phyloP scores from a whole-genome alignment of 768 basidiomycete genomes.

The Trametopsis cervina region DNA sequence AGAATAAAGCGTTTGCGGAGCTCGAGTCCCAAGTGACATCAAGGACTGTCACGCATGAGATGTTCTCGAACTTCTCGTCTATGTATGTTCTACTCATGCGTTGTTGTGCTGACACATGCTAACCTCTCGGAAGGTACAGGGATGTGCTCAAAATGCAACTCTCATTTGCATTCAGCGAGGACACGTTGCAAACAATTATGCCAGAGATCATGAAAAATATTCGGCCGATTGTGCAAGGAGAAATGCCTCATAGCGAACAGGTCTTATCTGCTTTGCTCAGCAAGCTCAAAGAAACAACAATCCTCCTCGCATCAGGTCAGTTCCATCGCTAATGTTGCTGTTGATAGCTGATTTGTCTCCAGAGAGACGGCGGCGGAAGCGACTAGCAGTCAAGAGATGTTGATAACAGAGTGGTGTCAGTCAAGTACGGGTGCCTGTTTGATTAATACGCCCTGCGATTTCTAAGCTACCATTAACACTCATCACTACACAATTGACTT shows the following conservation, averaged over 20 bases:
- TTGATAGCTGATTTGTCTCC: no score
- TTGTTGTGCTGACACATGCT: no score
- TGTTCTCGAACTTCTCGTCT: constrained; percentile 3
- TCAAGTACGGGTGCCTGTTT: no score
- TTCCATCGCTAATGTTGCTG: no score
- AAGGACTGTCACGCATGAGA: not conserved
- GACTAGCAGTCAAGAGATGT: no score
- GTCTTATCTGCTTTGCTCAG: not conserved
- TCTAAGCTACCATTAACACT: no score
- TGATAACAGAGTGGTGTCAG: no score
- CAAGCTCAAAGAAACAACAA: not conserved
- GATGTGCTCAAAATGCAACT: not conserved
- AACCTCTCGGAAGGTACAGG: no score
- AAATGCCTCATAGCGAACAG: not conserved
- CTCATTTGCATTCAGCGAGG: not conserved
- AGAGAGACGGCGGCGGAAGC: no score
- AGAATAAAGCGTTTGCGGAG: not conserved
- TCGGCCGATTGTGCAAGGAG: not conserved
- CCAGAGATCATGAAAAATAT: not conserved
- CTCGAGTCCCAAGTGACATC: not conserved
- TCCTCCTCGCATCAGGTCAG: no score
- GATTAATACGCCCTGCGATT: no score
- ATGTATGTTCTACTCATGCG: not conserved
- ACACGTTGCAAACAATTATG: not conserved
- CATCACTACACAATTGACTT: no score